Percentiles rank a stretch among this genome's conserved stretches.
Evolutionary conservation across 2,329 filamentous ascomycete genomes (phyloP).

Genomic region (Pyrenochaeta sp.): DNA sequence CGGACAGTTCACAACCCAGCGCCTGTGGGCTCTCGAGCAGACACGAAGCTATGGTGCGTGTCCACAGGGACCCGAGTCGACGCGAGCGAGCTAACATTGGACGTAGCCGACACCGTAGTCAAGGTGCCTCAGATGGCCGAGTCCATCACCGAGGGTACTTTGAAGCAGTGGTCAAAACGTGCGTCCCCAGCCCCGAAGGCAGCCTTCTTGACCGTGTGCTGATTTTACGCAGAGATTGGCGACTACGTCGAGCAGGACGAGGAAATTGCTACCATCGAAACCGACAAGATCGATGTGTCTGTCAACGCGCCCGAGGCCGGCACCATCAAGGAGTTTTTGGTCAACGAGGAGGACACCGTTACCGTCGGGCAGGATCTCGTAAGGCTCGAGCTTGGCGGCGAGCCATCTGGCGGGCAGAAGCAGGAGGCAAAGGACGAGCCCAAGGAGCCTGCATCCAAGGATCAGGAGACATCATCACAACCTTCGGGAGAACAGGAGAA

Average conservation of each 20-base stretch:
- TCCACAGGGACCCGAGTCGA: neutral
- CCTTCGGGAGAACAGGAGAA: conserved; percentile 60
- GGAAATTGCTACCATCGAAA: conserved; percentile 98
- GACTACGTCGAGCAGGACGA: conserved; percentile 95
- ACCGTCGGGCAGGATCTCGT: conserved; percentile 91
- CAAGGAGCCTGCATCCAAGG: conserved; percentile 66
- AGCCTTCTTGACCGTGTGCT: conserved; percentile 3
- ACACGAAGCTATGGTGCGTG: conserved; percentile 45
- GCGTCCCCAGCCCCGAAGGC: conserved; percentile 11
- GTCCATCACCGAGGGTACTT: conserved; percentile 94
- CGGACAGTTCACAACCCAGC: conserved; percentile 34
- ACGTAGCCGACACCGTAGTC: conserved; percentile 76
- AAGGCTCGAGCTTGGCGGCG: conserved; percentile 76
- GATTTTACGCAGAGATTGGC: conserved; percentile 69
- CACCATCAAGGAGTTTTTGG: conserved; percentile 89
- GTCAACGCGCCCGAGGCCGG: conserved; percentile 94
- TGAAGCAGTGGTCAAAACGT: conserved; percentile 94
- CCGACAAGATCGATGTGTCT: conserved; percentile 98
- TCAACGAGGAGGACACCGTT: conserved; percentile 93
- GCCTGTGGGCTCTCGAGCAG: conserved; percentile 38
- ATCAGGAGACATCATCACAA: conserved; percentile 65
- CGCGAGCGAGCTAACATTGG: conserved; percentile 4
- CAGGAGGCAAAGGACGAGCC: conserved; percentile 64
- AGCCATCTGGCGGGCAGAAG: conserved; percentile 61
- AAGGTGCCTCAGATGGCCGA: conserved; percentile 99